These are phyloP conservation scores for Vitis hybrid DNA, from an alignment of 177 flowering plant genomes.

Conservation along the genomic window DNA sequence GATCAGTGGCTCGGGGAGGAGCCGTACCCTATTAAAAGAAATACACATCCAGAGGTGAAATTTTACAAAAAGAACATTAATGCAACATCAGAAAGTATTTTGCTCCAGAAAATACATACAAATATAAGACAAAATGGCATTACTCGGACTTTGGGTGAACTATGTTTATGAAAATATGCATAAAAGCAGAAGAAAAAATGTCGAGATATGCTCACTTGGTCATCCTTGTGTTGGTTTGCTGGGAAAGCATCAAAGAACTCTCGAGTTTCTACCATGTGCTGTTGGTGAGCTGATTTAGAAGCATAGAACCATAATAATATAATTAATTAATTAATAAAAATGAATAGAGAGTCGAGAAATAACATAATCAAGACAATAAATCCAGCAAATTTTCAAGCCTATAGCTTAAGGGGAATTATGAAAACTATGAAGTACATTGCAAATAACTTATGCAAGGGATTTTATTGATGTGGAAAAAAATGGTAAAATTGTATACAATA, in stretches of 20 bases:
- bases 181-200: neutral
- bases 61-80: neutral
- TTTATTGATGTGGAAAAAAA: too few species aligned
- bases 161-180: neutral
- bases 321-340: too few species aligned
- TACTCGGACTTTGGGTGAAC: neutral
- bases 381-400: too few species aligned
- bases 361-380: too few species aligned
- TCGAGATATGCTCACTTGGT: conserved; percentile 3
- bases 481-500: too few species aligned
- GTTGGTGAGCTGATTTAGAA: neutral
- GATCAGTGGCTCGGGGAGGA: conserved; percentile 25
- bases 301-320: conserved; percentile 15
- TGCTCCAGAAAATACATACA: neutral
- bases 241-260: conserved; percentile 4
- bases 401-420: too few species aligned
- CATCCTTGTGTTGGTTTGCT: conserved; percentile 12
- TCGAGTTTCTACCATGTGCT: conserved; percentile 12
- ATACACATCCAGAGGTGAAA: neutral
- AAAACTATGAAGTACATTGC: too few species aligned
- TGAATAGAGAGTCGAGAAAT: too few species aligned
- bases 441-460: too few species aligned
- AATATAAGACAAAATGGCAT: neutral
- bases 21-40: conserved; percentile 14
- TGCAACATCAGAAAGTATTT: neutral